Base-by-base conservation (phyloP, 164 flowering plant genomes). In the Tetracentron sinense region DNA sequence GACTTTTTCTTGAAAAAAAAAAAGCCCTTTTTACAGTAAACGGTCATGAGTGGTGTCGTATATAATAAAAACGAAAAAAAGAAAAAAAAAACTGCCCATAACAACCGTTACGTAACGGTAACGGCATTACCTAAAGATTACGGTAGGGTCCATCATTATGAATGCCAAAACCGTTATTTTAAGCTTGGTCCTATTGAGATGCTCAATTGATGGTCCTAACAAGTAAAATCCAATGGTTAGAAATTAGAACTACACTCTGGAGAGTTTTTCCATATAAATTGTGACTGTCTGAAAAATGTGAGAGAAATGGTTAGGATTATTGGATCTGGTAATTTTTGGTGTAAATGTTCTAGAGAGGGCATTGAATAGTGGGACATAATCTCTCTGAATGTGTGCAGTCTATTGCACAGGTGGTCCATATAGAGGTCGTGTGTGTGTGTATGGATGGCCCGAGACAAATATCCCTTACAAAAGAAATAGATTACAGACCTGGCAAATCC, bases 401-500 rank as follows among this genome's bases (percentile, higher is more conserved):
- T 22, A n/a, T 44, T 44, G 33, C 20, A 46, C 2, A 0, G 17
- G n/a, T 25, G 63, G 26, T 23, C 15, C 2, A 23, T 58, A 16
- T 25, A 42, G 31, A 15, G 38, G 2, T 20, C 7, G 23, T 15
- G 22, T 58, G 49, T n/a, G 20, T 25, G 50, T 30, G 48, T 26
- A 7, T 19, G 46, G 42, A 52, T 20, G 38, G 38, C 10, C 38
- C 38, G 4, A 16, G 14, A 38, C 5, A 27, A 64, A 7, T 21
- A 48, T 8, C 48, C 46, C 49, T 47, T 22, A 22, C 21, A 42
- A 69, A 4, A 54, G 35, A 61, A 30, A 56, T 30, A 54, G 25
- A 31, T 33, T 38, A 69, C 78, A 72, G 64, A 91, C 97, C 97
- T 94, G 97, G 68, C 96, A 88, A 56, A 84, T 68, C 62, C 82